A percentile compares a stretch with the other conserved stretches of the same genome.
Conservation (phyloP, 352 stramenopile species). For the Phytophthora citricola region DNA sequence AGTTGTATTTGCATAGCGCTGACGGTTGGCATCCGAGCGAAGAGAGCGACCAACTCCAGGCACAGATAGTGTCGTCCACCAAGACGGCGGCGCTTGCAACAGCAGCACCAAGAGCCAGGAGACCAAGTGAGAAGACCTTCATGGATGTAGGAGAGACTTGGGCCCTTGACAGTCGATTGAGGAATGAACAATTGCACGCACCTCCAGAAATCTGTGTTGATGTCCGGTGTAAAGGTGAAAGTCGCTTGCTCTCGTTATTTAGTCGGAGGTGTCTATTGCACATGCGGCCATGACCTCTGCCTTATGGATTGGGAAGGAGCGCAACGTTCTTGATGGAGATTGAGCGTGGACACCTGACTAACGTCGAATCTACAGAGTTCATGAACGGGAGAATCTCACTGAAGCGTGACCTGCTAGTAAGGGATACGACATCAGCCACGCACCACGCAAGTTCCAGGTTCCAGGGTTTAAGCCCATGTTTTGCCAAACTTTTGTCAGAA, state of each 20-base stretch:
- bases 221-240: constrained; percentile 1
- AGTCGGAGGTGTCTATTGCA: background rate
- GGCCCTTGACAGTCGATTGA: constrained; percentile 3
- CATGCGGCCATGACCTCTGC: background rate
- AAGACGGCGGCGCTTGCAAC: constrained; percentile 32
- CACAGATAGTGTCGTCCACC: constrained; percentile 44
- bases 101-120: constrained; percentile 11
- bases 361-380: background rate
- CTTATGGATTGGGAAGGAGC: background rate
- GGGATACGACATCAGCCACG: background rate
- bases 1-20: constrained; percentile 46
- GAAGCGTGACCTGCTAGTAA: background rate
- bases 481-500: too few relatives aligned
- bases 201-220: background rate
- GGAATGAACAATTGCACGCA: constrained; percentile 11
- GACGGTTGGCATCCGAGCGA: constrained; percentile 37
- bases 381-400: background rate
- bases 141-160: constrained; percentile 8
- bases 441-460: background rate
- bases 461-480: background rate
- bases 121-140: constrained; percentile 9
- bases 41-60: constrained; percentile 29
- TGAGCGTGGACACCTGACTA: background rate
- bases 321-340: background rate
- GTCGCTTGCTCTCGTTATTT: background rate